Evolutionary conservation across 2,329 filamentous ascomycete genomes (phyloP), one percentile per base, ranked within the genome.

Genomic region (Pseudogymnoascus sp.): DNA sequence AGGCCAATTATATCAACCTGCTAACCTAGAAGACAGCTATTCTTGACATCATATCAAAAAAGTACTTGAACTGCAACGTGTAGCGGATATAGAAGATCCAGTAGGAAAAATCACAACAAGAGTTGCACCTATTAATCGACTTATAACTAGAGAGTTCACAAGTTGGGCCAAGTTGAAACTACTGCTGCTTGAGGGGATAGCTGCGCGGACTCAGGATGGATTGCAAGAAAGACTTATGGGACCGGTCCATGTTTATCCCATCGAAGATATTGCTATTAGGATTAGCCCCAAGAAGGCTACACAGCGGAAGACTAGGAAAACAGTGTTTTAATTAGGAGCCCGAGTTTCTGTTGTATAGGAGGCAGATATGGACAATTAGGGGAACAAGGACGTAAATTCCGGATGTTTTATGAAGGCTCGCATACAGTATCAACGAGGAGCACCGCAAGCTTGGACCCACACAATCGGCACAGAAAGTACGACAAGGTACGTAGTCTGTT

Each of bases 231-330:
- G 14, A 50, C 43, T 18, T 50, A 25, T 4, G 43, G 25, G 43
- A 50, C n/a, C 11, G 25, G 25, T 12, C 25, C n/a, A 32, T 50
- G 30, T 25, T 50, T 50, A 50, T 50, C 25, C 77, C 18, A 18
- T 50, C n/a, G 25, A 50, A 50, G 25, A 30, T 9, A 18, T 50
- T 30, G 3, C n/a, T 50, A 14, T 50, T 30, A n/a, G 3, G 43
- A 50, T 50, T 30, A 12, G 25, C 43, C 25, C 7, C 43, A 50
- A 50, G 14, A 30, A 18, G 25, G 25, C 43, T 50, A 50, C 25
- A 30, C 43, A 11, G 8, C 14, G 25, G n/a, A 18, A 50, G 14
- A 30, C 25, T 22, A 4, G 20, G 20, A 22, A 22, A 22, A 22
- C 30, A 22, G 41, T 25, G 43, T 7, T 8, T 50, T 30, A 30